Evolutionary conservation across 768 basidiomycete species (phyloP).

Genomic region (Tricholoma hemisulphureum): DNA sequence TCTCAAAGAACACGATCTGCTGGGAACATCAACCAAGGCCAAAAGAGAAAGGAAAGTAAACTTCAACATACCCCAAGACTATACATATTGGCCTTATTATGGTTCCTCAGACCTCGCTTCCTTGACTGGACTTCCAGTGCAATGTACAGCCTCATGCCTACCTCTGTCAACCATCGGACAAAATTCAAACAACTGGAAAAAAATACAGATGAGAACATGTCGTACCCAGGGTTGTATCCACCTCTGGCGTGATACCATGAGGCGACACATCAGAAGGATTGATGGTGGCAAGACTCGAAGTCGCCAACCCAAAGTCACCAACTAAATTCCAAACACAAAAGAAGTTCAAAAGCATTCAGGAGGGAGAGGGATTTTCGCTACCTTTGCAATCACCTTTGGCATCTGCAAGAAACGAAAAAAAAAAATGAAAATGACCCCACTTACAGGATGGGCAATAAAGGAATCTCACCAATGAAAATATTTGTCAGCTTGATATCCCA

Average conservation of each 20-base stretch:
- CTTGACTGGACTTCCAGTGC: constrained; percentile 84
- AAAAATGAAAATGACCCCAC: not conserved
- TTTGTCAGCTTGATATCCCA: constrained; percentile 92
- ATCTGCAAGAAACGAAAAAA: constrained; percentile 45
- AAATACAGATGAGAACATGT: not conserved
- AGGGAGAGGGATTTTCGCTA: constrained; percentile 17
- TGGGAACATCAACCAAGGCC: not conserved
- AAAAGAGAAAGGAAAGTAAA: not conserved
- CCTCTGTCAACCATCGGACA: too few relatives aligned
- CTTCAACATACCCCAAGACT: constrained; percentile 77
- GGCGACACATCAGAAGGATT: constrained; percentile 68
- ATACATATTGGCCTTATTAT: constrained; percentile 91
- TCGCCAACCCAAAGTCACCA: constrained; percentile 92
- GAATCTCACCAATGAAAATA: constrained; percentile 77
- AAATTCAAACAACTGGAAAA: too few relatives aligned
- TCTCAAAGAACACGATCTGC: constrained; percentile 96
- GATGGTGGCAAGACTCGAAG: constrained; percentile 74
- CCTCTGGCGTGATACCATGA: constrained; percentile 43
- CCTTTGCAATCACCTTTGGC: constrained; percentile 84
- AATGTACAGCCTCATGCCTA: constrained; percentile 89
- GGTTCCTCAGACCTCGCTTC: constrained; percentile 65
- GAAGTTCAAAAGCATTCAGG: not conserved
- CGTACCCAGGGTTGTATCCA: constrained; percentile 75
- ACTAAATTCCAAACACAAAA: constrained; percentile 47
- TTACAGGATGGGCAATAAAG: not conserved